Conservation (phyloP, 306 rosid species). For the Lupinus albus region DNA sequence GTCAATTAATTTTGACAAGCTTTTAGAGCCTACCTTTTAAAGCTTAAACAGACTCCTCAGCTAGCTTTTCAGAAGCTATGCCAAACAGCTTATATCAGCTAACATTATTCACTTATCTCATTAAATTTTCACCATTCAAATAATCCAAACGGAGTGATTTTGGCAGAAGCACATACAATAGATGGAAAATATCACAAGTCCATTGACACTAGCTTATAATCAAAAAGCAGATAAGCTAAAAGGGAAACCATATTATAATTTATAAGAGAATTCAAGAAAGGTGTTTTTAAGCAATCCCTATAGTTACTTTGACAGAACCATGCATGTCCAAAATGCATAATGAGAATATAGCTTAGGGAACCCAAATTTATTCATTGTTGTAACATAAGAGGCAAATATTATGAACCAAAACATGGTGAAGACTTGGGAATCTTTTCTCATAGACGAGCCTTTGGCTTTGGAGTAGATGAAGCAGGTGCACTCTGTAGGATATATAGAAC, state of each 20-base stretch:
- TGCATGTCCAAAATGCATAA: no score
- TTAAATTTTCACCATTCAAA: background rate
- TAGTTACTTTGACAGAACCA: background rate
- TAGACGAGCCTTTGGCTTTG: constrained; percentile 60
- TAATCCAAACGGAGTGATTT: background rate
- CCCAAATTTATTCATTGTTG: background rate
- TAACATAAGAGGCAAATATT: constrained; percentile 19
- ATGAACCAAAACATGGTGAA: background rate
- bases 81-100: no score
- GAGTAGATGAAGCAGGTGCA: constrained; percentile 58
- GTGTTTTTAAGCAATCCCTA: background rate
- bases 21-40: no score
- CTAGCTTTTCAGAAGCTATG: no score
- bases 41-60: no score
- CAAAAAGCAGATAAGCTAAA: background rate
- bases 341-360: background rate
- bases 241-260: background rate
- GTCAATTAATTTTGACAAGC: no score
- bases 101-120: no score
- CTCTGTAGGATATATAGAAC: constrained; percentile 61
- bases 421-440: constrained; percentile 29
- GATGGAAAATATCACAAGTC: no score
- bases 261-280: no score
- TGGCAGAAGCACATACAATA: no score
- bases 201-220: background rate